Conservation (phyloP, 2,329 filamentous ascomycete species). For the Talaromyces sp. region DNA sequence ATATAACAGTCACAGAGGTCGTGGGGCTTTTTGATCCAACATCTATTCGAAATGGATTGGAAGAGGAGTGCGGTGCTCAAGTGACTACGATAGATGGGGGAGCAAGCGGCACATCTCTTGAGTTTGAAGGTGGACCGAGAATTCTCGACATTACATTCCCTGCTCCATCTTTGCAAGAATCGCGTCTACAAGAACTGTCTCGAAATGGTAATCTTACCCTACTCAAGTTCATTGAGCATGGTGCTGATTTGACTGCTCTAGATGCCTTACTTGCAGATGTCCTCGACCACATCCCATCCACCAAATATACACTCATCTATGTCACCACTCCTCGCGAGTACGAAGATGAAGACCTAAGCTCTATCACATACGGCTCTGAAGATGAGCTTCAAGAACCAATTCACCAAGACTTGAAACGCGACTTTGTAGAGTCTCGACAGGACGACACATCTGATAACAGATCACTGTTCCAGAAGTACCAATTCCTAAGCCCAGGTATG, state of each 20-base stretch:
- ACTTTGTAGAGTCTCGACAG: conserved; percentile 39
- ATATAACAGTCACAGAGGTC: conserved; percentile 52
- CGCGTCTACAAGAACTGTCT: conserved; percentile 39
- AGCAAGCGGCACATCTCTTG: conserved; percentile 41
- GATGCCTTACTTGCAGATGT: conserved; percentile 48
- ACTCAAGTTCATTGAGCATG: not conserved
- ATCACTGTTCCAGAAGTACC: conserved; percentile 77
- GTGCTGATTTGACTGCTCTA: conserved; percentile 24
- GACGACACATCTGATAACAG: conserved; percentile 39
- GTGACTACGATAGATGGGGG: conserved; percentile 43
- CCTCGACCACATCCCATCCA: conserved; percentile 45
- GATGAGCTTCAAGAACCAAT: conserved; percentile 57
- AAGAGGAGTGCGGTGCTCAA: conserved; percentile 47
- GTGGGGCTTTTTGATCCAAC: conserved; percentile 47
- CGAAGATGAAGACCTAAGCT: conserved; percentile 25
- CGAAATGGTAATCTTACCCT: conserved; percentile 34
- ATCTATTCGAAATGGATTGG: conserved; percentile 42
- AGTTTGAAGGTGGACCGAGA: conserved; percentile 37
- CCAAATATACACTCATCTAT: conserved; percentile 71
- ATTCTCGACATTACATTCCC: conserved; percentile 47
- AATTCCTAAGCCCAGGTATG: conserved; percentile 85
- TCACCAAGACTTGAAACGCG: conserved; percentile 72
- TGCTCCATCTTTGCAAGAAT: conserved; percentile 34
- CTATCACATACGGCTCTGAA: conserved; percentile 58
- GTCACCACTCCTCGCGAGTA: conserved; percentile 57